Percentiles rank a stretch among this genome's conserved stretches.
These are phyloP conservation scores for Ceratobasidium sp. DNA, from an alignment of 1,284 basidiomycete genomes.

Conservation along the genomic window DNA sequence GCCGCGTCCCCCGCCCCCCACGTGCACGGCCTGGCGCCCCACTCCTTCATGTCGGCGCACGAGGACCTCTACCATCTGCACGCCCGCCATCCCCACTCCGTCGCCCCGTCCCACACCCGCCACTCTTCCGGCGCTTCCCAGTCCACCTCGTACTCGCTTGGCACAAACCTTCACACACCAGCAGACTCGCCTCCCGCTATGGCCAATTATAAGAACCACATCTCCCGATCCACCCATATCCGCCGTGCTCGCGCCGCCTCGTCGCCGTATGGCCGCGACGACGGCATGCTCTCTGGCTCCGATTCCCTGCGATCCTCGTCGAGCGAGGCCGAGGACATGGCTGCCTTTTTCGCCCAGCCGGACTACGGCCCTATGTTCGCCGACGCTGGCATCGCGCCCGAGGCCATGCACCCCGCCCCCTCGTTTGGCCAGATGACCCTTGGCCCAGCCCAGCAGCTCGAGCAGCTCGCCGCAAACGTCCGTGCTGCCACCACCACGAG, in stretches of 20 bases:
- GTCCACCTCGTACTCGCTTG: slow-evolving; percentile 49
- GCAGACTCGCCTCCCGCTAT: slow-evolving; percentile 69
- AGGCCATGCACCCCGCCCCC: slow-evolving; percentile 51
- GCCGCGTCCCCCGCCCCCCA: slow-evolving; percentile 72
- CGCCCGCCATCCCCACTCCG: slow-evolving; percentile 37
- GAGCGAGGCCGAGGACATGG: slow-evolving; percentile 83
- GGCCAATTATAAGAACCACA: slow-evolving; percentile 53
- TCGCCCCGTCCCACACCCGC: slow-evolving; percentile 53
- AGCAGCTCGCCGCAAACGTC: slow-evolving; percentile 86
- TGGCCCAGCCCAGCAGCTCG: slow-evolving; percentile 77
- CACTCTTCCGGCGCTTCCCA: slow-evolving; percentile 61
- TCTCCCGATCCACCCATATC: slow-evolving; percentile 66
- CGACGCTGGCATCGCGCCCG: slow-evolving; percentile 59
- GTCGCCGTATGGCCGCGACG: slow-evolving; percentile 84
- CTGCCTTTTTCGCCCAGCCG: slow-evolving; percentile 61
- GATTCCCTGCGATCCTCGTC: slow-evolving; percentile 79
- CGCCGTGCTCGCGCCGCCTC: slow-evolving; percentile 68
- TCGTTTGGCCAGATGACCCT: slow-evolving; percentile 78
- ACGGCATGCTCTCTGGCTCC: slow-evolving; percentile 61
- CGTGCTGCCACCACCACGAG: slow-evolving; percentile 87
- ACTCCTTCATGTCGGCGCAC: slow-evolving; percentile 13
- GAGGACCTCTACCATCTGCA: slow-evolving; percentile 27
- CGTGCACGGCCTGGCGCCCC: slow-evolving; percentile 69
- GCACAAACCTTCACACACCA: slow-evolving; percentile 59
- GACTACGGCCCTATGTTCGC: slow-evolving; percentile 72